phyloP scores from a whole-genome alignment of 2,329 filamentous ascomycete species.

The Sphaerulina musiva region DNA sequence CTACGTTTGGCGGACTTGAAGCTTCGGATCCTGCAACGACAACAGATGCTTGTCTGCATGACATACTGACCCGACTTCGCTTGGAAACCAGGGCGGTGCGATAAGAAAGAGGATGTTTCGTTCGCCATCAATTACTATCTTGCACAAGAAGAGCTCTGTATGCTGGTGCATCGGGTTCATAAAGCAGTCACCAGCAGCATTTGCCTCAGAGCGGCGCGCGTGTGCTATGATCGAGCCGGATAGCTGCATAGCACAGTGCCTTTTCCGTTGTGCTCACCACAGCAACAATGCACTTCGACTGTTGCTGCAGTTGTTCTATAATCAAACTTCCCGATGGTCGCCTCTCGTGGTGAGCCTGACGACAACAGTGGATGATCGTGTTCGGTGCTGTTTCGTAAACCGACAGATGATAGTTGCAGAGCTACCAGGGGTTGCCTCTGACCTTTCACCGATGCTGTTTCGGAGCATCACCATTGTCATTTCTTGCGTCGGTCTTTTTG shows the following conservation, averaged over 20 bases:
- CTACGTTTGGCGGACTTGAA: background rate
- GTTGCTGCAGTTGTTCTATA: background rate
- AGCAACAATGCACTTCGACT: background rate
- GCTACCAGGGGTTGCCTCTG: background rate
- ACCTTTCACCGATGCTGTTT: background rate
- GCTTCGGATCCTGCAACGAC: background rate
- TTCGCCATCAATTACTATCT: background rate
- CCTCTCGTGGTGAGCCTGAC: background rate
- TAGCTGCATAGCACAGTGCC: background rate
- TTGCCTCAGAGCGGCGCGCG: background rate
- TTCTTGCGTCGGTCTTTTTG: constrained; percentile 1
- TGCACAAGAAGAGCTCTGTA: background rate
- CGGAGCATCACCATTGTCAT: background rate
- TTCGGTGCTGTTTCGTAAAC: background rate
- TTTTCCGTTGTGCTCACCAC: background rate
- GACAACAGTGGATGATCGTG: background rate
- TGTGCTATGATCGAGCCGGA: background rate
- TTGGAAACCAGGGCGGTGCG: background rate
- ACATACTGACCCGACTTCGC: background rate
- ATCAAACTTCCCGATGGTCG: background rate
- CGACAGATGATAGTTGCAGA: background rate
- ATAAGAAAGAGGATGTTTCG: background rate
- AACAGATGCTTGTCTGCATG: background rate
- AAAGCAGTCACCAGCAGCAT: too few species aligned
- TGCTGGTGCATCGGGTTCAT: background rate